phyloP scores from a whole-genome alignment of 345 rosid species.

The Eucalyptus virginea region DNA sequence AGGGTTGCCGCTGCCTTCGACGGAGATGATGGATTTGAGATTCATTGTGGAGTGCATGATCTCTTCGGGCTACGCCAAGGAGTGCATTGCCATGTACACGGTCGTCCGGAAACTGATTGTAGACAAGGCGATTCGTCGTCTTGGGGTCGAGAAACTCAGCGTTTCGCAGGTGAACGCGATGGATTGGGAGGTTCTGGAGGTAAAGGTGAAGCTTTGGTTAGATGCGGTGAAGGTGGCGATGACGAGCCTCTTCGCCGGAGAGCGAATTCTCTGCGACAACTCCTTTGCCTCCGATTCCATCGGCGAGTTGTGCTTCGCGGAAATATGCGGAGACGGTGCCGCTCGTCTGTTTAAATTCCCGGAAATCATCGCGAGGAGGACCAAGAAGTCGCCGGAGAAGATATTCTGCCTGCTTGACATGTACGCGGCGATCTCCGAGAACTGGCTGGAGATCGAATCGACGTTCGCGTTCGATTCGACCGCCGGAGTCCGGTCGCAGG shows the following conservation, averaged over 20 bases:
- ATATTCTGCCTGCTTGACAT: slow-evolving; percentile 50
- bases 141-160: slow-evolving; percentile 39
- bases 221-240: slow-evolving; percentile 41
- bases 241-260: slow-evolving; percentile 44
- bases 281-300: slow-evolving; percentile 37
- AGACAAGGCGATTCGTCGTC: slow-evolving; percentile 47
- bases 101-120: slow-evolving; percentile 51
- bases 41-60: slow-evolving; percentile 82
- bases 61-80: slow-evolving; percentile 56
- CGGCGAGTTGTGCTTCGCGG: slow-evolving; percentile 53
- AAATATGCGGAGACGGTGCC: slow-evolving; percentile 59
- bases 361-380: slow-evolving; percentile 26
- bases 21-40: slow-evolving; percentile 41
- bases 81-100: slow-evolving; percentile 41
- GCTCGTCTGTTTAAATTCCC: slow-evolving; percentile 45
- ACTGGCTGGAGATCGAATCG: slow-evolving; percentile 29
- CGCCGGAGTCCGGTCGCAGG: slow-evolving; percentile 30
- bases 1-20: slow-evolving; percentile 26
- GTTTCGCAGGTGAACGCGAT: slow-evolving; percentile 37
- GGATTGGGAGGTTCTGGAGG: slow-evolving; percentile 44
- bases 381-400: slow-evolving; percentile 33
- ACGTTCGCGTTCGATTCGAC: slow-evolving; percentile 39
- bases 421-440: slow-evolving; percentile 27
- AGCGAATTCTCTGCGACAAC: slow-evolving; percentile 53
- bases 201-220: slow-evolving; percentile 44